A percentile compares a stretch with the other conserved stretches of the same genome.
These are phyloP conservation scores for Penicillium salamii DNA, from an alignment of 495 filamentous ascomycete genomes.

Conservation along the genomic window DNA sequence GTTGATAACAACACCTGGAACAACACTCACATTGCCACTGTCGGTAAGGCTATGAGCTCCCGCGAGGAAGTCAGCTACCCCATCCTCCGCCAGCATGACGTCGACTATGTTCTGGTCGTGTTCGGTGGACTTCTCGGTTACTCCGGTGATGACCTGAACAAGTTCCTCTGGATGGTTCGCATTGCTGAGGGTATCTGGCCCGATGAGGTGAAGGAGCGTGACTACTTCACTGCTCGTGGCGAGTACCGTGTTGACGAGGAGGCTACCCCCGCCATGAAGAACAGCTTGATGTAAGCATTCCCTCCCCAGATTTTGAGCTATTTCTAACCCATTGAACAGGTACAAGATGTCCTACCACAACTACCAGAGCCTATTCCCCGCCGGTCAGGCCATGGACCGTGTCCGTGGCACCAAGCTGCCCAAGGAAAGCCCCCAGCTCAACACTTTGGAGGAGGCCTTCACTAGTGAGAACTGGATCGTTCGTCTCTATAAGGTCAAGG, in stretches of 20 bases:
- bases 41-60: slow-evolving; percentile 98
- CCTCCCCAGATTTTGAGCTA: slow-evolving; percentile 1
- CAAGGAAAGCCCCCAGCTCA: slow-evolving; percentile 79
- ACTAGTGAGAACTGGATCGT: slow-evolving; percentile 99
- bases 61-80: slow-evolving; percentile 97
- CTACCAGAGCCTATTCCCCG: slow-evolving; percentile 87
- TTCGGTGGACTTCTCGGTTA: slow-evolving; percentile 97
- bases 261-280: slow-evolving; percentile 97
- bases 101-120: slow-evolving; percentile 96
- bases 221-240: slow-evolving; percentile 92
- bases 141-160: slow-evolving; percentile 99
- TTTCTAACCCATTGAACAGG: slow-evolving; percentile 55
- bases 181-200: slow-evolving; percentile 99
- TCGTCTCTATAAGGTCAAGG: slow-evolving; percentile 99
- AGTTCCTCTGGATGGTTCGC: slow-evolving; percentile 99
- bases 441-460: slow-evolving; percentile 91
- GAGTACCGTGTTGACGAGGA: slow-evolving; percentile 94
- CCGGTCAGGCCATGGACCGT: slow-evolving; percentile 87
- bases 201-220: slow-evolving; percentile 94
- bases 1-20: slow-evolving; percentile 99
- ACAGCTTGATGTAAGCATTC: slow-evolving; percentile 89
- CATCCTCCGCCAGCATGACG: slow-evolving; percentile 96
- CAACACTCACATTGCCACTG: slow-evolving; percentile 99
- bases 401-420: slow-evolving; percentile 83
- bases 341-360: slow-evolving; percentile 99